Evolutionary conservation across 108 stramenopile species (phyloP), one percentile per base, ranked within the genome.

Genomic region (Epipyxis sp.): DNA sequence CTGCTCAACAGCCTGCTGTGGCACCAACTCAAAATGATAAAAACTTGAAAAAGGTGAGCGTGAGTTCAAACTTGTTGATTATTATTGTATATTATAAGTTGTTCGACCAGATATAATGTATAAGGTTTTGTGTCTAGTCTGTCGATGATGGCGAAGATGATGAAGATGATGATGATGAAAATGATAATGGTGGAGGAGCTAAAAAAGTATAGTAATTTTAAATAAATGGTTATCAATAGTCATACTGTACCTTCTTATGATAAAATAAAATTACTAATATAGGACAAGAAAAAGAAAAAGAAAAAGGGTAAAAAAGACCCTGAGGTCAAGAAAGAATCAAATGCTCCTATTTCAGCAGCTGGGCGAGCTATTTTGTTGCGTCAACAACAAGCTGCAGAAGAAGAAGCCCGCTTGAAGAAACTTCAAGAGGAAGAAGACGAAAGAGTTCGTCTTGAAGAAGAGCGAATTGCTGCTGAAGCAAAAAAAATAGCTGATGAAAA

Each of bases 371-470:
- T 59, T 37, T 35, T 42, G 10, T 0, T 1, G 29, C 40, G 13
- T 10, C 59, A 42, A 35, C 0, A 25, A 68, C 39, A 0, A 0
- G 42, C 45, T 1, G 20, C 1, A 59, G 80, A 65, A 13, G 39
- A 83, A 16, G 83, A 81, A 30, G 84, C 80, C 44, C 76, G 84
- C 1, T 41, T 85, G 27, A 72, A 61, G 62, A 42, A 59, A 77
- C 83, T 80, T 44, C 84, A 81, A 29, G 84, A 85, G 76, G 84
- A 85, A 69, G 84, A 85, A 77, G 84, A 85, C 44, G 39, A 76
- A 1, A 25, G 81, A 37, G 37, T 76, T 34, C 80, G 42, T 29
- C 76, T 81, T 40, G 81, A 82, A 76, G 83, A 83, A 30, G 84
- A 82, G n/a, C 77, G 77, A 20, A 25, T 37, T 59, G 80, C 69